phyloP scores from a whole-genome alignment of 192 early-diverging fungal genomes.

The Oehlia diaphana region DNA sequence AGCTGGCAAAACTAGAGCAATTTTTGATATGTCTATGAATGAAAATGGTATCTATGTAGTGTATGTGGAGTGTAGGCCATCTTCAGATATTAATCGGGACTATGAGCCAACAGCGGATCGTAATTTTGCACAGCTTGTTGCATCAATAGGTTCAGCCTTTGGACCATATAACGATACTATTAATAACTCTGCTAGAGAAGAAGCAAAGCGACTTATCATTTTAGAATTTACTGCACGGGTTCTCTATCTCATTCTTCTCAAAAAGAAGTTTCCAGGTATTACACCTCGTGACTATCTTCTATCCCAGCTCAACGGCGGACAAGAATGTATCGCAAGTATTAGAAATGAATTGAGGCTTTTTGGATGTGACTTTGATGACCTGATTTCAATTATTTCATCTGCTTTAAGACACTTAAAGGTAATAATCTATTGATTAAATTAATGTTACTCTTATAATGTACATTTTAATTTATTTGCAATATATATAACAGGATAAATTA shows the following conservation, averaged over 20 bases:
- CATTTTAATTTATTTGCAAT: too few relatives aligned
- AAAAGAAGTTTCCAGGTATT: not conserved
- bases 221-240: slow-evolving; percentile 1
- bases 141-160: not conserved
- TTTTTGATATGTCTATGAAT: too few relatives aligned
- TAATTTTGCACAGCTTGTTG: too few relatives aligned
- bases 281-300: not conserved
- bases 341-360: not conserved
- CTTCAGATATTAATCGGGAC: too few relatives aligned
- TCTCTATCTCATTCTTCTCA: slow-evolving; percentile 8
- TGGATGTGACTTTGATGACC: not conserved
- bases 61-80: too few relatives aligned
- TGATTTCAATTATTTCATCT: too few relatives aligned
- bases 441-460: not conserved
- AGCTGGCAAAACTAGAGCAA: too few relatives aligned
- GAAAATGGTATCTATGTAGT: too few relatives aligned
- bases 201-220: not conserved
- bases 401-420: not conserved
- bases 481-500: too few relatives aligned
- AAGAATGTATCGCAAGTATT: not conserved
- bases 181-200: too few relatives aligned
- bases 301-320: not conserved
- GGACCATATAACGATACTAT: too few relatives aligned
- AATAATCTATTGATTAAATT: slow-evolving; percentile 8
- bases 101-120: too few relatives aligned